These are phyloP conservation scores for Apophysomyces sp. DNA, from an alignment of 371 early-diverging fungal species.

Conservation along the genomic window DNA sequence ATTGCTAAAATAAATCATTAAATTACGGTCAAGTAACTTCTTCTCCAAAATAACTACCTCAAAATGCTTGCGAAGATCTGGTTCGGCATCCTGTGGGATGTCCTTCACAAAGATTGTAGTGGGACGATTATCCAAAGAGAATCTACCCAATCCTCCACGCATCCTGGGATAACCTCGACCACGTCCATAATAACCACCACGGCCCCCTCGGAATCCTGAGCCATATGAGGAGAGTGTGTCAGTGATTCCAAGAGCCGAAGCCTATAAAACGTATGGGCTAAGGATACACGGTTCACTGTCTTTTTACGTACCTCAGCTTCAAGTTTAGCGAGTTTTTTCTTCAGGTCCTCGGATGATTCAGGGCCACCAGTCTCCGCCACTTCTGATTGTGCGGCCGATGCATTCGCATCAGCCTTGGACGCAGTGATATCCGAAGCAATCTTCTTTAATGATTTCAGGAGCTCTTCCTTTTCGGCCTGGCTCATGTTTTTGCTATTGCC, in stretches of 20 bases:
- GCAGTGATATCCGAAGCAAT: conserved; percentile 8
- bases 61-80: conserved; percentile 54
- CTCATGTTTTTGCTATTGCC: conserved; percentile 49
- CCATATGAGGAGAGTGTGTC: conserved; percentile 11
- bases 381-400: neutral
- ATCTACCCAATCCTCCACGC: conserved; percentile 48
- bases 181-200: conserved; percentile 46
- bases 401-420: neutral
- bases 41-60: conserved; percentile 34
- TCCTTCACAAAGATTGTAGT: conserved; percentile 59
- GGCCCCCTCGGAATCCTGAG: conserved; percentile 35
- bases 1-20: conserved; percentile 32
- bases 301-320: conserved; percentile 61
- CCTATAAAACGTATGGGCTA: conserved; percentile 7
- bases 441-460: conserved; percentile 42
- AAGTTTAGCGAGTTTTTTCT: conserved; percentile 62
- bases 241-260: conserved; percentile 21
- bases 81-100: conserved; percentile 35
- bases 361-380: neutral
- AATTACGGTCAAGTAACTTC: neutral
- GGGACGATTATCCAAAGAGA: conserved; percentile 63
- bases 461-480: conserved; percentile 49
- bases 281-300: neutral
- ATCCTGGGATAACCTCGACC: conserved; percentile 50
- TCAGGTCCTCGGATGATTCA: conserved; percentile 21